These are phyloP conservation scores for Mycosphaerella sp. DNA, from an alignment of 2,329 filamentous ascomycete species.

Conservation along the genomic window DNA sequence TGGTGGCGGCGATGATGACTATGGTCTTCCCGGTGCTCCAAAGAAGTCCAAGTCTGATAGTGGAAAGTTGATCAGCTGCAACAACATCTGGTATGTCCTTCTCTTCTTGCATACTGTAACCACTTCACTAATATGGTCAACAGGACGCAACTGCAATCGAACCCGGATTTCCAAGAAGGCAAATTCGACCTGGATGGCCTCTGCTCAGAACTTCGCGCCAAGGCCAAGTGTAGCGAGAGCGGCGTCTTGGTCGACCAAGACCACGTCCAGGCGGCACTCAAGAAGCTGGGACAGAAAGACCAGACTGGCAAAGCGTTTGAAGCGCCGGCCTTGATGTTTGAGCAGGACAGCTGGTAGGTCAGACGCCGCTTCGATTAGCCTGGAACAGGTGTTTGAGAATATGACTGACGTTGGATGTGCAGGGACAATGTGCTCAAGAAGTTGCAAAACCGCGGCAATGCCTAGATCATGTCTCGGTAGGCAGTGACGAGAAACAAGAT, in stretches of 20 bases:
- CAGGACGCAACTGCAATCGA: conserved; percentile 71
- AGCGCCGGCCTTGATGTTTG: conserved; percentile 13
- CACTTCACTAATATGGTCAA: not conserved
- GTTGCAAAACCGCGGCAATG: conserved; percentile 12
- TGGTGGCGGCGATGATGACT: conserved; percentile 62
- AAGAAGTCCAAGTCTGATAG: conserved; percentile 16
- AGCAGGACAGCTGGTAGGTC: conserved; percentile 18
- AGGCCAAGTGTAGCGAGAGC: conserved; percentile 88
- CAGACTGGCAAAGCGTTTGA: conserved; percentile 11
- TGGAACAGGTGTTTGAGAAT: not conserved
- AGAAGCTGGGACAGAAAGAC: conserved; percentile 38
- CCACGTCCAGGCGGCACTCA: conserved; percentile 66
- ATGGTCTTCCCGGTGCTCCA: conserved; percentile 22
- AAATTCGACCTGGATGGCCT: conserved; percentile 91
- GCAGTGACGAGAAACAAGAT: no score
- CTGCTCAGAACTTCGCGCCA: conserved; percentile 87
- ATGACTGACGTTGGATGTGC: not conserved
- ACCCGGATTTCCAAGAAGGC: conserved; percentile 79
- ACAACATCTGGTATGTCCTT: conserved; percentile 66
- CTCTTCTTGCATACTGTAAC: not conserved
- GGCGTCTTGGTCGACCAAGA: conserved; percentile 84
- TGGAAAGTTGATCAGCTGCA: conserved; percentile 69
- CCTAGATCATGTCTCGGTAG: not conserved
- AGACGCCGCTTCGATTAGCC: not conserved
- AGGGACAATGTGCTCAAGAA: conserved; percentile 17